Conservation (phyloP, 106 monocot species). For the Xerophyta viscosa region DNA sequence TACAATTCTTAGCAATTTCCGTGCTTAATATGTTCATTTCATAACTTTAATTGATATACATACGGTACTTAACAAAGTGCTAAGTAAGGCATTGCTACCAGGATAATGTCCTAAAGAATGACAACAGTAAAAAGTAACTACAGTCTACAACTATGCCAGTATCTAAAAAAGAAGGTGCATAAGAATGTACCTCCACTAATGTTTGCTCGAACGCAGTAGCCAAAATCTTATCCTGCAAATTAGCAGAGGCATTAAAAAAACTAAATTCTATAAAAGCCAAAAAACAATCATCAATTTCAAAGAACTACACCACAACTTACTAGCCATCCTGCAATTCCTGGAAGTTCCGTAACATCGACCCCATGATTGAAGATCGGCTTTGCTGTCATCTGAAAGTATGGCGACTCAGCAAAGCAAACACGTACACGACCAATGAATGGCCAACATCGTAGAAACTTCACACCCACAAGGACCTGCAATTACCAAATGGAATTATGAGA, state of each 20-base stretch:
- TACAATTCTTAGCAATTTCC: too few relatives aligned
- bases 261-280: not conserved
- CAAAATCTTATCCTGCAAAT: constrained; percentile 66
- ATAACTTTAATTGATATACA: too few relatives aligned
- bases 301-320: constrained; percentile 23
- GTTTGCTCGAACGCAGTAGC: constrained; percentile 86
- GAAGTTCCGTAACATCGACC: constrained; percentile 88
- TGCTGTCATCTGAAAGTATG: constrained; percentile 90
- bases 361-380: constrained; percentile 88
- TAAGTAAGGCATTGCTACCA: too few relatives aligned
- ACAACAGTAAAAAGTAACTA: too few relatives aligned
- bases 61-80: too few relatives aligned
- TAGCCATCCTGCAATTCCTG: constrained; percentile 93
- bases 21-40: too few relatives aligned
- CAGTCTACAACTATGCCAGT: too few relatives aligned
- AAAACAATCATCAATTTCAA: not conserved
- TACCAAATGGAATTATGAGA: too few relatives aligned
- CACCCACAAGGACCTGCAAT: constrained; percentile 74
- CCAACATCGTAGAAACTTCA: constrained; percentile 77
- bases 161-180: too few relatives aligned
- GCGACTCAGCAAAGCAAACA: constrained; percentile 81
- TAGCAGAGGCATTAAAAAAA: not conserved
- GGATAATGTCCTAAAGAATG: too few relatives aligned
- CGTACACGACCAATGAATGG: constrained; percentile 82
- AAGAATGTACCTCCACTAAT: constrained; percentile 68